Conservation (phyloP, 768 basidiomycete genomes). For the Phlebiopsis gigantea region DNA sequence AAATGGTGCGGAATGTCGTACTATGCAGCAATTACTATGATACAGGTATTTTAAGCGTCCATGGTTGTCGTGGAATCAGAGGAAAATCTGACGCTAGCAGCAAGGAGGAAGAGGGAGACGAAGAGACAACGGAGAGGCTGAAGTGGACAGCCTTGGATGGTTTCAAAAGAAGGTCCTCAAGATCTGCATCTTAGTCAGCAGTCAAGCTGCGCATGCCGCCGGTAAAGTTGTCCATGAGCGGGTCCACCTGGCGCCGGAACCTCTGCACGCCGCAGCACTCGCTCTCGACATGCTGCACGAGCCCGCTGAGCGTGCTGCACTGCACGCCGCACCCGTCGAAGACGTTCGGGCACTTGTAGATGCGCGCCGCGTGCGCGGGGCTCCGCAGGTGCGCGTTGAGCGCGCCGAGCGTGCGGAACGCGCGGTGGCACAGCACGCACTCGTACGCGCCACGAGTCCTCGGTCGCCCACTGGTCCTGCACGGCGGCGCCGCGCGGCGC, state of each 20-base stretch:
- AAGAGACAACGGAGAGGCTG: too few relatives aligned
- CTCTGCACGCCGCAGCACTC: slow-evolving; percentile 49
- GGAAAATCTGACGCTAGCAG: too few relatives aligned
- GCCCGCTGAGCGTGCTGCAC: slow-evolving; percentile 49
- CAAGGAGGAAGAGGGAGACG: too few relatives aligned
- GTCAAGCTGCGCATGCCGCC: neutral
- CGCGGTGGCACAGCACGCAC: slow-evolving; percentile 55
- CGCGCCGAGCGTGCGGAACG: slow-evolving; percentile 33
- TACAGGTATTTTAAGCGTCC: too few relatives aligned
- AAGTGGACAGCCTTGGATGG: too few relatives aligned
- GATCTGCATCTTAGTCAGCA: neutral
- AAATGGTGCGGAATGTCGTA: too few relatives aligned
- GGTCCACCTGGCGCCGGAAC: slow-evolving; percentile 36
- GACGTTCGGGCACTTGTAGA: slow-evolving; percentile 47
- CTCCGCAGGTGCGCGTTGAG: slow-evolving; percentile 65
- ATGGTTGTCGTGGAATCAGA: too few relatives aligned
- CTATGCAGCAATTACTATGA: too few relatives aligned
- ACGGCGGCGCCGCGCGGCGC: slow-evolving; percentile 17
- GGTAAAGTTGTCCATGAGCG: slow-evolving; percentile 29
- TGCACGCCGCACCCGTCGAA: slow-evolving; percentile 33
- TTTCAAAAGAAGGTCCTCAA: too few relatives aligned
- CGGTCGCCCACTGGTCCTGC: slow-evolving; percentile 34
- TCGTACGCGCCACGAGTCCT: slow-evolving; percentile 35
- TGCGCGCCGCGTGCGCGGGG: slow-evolving; percentile 48
- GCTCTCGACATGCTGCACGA: slow-evolving; percentile 65